Evolutionary conservation across 2,329 filamentous ascomycete species (phyloP).

Genomic region (Pleomassaria siparia): DNA sequence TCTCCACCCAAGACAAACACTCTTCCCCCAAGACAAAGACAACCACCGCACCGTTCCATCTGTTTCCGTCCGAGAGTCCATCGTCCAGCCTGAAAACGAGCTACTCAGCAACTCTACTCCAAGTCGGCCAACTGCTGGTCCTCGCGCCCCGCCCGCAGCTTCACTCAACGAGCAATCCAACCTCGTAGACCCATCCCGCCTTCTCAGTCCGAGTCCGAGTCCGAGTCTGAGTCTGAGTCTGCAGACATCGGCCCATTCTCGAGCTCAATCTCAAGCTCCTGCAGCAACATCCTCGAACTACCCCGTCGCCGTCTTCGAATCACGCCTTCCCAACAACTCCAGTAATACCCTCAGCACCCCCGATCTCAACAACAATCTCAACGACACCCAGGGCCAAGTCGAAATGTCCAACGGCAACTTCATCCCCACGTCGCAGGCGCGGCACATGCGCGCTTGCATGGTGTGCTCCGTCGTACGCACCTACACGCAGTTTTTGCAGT

Average conservation of each 20-base stretch:
- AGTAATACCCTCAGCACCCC: neutral
- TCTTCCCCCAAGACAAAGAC: neutral
- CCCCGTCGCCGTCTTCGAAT: too few species aligned
- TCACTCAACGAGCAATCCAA: neutral
- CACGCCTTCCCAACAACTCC: neutral
- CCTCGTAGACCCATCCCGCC: neutral
- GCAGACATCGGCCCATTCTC: neutral
- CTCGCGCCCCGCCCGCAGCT: neutral
- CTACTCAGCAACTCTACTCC: neutral
- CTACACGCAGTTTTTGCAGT: slow-evolving; percentile 74
- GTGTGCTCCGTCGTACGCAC: slow-evolving; percentile 95
- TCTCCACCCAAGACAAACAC: neutral
- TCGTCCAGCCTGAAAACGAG: neutral
- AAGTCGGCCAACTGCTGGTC: too few species aligned
- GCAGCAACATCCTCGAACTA: neutral
- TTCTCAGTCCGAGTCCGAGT: neutral
- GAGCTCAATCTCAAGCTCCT: neutral
- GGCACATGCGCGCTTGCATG: slow-evolving; percentile 95
- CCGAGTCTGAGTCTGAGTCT: neutral
- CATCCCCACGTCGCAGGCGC: slow-evolving; percentile 73
- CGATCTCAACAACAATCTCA: neutral
- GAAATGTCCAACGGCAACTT: slow-evolving; percentile 54
- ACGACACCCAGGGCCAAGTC: too few species aligned
- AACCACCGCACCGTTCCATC: neutral
- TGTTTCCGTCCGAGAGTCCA: neutral